Evolutionary conservation across 352 stramenopile genomes (phyloP).

Genomic region (Phytophthora macrochlamydospora): DNA sequence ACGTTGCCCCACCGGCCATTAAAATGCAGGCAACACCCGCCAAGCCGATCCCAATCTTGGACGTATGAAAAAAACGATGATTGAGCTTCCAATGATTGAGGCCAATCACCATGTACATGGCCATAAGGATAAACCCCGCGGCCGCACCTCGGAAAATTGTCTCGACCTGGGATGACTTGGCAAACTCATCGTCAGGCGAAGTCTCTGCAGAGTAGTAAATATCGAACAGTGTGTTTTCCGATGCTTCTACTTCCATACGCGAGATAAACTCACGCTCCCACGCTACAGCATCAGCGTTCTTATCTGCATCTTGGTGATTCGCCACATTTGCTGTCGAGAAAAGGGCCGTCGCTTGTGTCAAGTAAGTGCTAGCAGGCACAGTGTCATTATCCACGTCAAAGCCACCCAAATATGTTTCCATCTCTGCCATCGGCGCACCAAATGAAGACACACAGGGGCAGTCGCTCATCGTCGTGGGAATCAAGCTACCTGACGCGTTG

Average conservation of each 20-base stretch:
- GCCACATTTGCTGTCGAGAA: slow-evolving; percentile 52
- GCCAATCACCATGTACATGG: slow-evolving; percentile 71
- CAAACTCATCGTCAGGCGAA: slow-evolving; percentile 67
- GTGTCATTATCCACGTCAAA: slow-evolving; percentile 30
- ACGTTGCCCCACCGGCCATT: slow-evolving; percentile 60
- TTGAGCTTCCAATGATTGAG: slow-evolving; percentile 63
- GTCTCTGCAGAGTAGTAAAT: slow-evolving; percentile 71
- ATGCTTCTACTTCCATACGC: slow-evolving; percentile 57
- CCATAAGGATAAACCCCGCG: slow-evolving; percentile 69
- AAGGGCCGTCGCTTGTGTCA: slow-evolving; percentile 52
- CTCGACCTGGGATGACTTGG: slow-evolving; percentile 49
- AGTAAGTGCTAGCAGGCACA: slow-evolving; percentile 26
- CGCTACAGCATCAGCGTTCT: slow-evolving; percentile 51
- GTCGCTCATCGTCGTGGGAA: slow-evolving; percentile 63
- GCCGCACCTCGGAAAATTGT: slow-evolving; percentile 46
- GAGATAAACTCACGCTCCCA: slow-evolving; percentile 76
- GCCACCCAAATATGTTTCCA: slow-evolving; percentile 62
- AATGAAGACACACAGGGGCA: slow-evolving; percentile 72
- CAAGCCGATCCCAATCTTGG: slow-evolving; percentile 70
- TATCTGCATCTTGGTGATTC: slow-evolving; percentile 48
- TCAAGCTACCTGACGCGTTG: slow-evolving; percentile 26
- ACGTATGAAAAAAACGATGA: slow-evolving; percentile 62
- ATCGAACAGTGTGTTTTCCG: slow-evolving; percentile 57
- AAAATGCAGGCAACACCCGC: slow-evolving; percentile 68
- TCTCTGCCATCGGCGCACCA: slow-evolving; percentile 57